A percentile compares a stretch with the other conserved stretches of the same genome.
phyloP scores from a whole-genome alignment of 768 basidiomycete species.

The Psilocybe azurescens region DNA sequence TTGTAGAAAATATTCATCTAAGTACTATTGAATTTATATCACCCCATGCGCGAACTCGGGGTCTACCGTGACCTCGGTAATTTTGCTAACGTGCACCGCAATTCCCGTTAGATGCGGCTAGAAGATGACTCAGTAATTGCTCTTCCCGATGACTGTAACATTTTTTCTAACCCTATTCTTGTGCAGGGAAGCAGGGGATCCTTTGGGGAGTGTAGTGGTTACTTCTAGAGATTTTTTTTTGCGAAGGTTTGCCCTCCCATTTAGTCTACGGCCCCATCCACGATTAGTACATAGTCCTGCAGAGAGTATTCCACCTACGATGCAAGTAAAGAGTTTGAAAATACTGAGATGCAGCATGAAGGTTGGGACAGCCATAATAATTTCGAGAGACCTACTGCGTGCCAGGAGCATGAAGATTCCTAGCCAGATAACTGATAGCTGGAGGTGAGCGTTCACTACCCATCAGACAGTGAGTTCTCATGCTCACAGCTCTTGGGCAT shows the following conservation, averaged over 20 bases:
- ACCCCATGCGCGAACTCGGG: constrained; percentile 2
- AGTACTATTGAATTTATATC: background rate
- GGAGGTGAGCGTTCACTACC: background rate
- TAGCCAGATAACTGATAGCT: constrained; percentile 6
- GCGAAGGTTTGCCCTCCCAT: constrained; percentile 13
- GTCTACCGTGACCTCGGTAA: background rate
- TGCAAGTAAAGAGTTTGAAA: constrained; percentile 16
- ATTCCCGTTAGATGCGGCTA: background rate
- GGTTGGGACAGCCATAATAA: background rate
- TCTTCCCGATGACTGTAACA: background rate
- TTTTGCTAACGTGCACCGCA: constrained; percentile 8
- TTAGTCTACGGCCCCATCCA: constrained; percentile 1
- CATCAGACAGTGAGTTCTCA: background rate
- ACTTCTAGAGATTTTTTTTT: background rate
- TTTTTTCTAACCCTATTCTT: background rate
- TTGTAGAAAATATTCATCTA: too few relatives aligned
- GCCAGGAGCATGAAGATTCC: constrained; percentile 3
- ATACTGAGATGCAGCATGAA: background rate
- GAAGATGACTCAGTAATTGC: background rate
- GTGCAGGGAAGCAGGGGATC: background rate
- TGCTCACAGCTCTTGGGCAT: constrained; percentile 11
- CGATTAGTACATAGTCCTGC: background rate
- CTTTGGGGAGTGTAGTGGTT: background rate
- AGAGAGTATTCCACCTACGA: constrained; percentile 3
- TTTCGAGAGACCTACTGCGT: background rate